Percentiles rank a stretch among this genome's conserved stretches.
Conservation (phyloP, 73 alveolate species). For the Paramecium tetraurelia region DNA sequence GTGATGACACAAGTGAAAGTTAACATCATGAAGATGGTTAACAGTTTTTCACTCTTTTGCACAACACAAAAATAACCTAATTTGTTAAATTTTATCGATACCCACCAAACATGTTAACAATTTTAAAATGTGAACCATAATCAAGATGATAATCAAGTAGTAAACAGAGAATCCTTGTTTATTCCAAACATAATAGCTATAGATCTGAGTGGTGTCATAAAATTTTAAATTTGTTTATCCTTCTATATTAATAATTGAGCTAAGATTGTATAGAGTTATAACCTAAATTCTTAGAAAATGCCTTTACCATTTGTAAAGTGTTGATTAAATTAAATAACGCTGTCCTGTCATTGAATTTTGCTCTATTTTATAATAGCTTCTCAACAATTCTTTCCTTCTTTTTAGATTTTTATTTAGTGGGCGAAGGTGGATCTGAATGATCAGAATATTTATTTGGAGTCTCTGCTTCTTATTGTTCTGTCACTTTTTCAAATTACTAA, state of each 20-base stretch:
- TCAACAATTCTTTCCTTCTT: neutral
- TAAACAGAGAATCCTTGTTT: neutral
- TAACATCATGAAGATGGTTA: slow-evolving; percentile 28
- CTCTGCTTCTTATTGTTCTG: neutral
- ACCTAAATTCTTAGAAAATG: neutral
- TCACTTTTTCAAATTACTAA: neutral
- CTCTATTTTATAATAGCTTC: neutral
- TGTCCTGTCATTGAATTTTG: neutral
- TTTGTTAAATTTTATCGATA: neutral
- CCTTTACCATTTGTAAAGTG: neutral
- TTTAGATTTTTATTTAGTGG: neutral
- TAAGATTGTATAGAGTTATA: neutral
- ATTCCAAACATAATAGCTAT: neutral
- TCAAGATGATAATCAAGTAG: neutral
- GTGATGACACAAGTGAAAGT: neutral
- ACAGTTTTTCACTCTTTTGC: neutral
- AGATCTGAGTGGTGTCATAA: neutral
- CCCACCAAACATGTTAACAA: slow-evolving; percentile 39
- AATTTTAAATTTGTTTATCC: neutral
- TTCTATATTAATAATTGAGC: neutral
- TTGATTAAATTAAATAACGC: neutral
- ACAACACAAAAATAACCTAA: slow-evolving; percentile 27
- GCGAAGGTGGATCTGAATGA: slow-evolving; percentile 5
- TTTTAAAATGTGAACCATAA: neutral
- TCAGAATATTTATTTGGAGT: neutral